These are phyloP conservation scores for Arabis hirsuta DNA, from an alignment of 345 rosid species.

Conservation along the genomic window DNA sequence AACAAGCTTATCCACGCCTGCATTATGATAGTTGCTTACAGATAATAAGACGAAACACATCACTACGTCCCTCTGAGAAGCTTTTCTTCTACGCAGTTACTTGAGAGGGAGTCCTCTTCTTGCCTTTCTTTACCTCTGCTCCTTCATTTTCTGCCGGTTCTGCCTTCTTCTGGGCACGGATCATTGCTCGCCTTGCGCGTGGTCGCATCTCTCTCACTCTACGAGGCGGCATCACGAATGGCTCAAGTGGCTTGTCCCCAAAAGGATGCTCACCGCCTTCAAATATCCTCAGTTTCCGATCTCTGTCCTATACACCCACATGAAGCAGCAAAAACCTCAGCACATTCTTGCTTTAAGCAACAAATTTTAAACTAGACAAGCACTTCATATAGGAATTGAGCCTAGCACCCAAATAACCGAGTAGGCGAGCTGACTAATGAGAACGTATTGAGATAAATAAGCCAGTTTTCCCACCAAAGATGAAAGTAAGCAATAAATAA, in stretches of 20 bases:
- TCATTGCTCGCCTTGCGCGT: slow-evolving; percentile 87
- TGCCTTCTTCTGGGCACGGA: slow-evolving; percentile 86
- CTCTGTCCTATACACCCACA: slow-evolving; percentile 75
- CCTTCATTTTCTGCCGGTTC: slow-evolving; percentile 62
- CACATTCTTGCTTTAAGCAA: slow-evolving; percentile 8
- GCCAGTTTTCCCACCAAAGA: slow-evolving; percentile 9
- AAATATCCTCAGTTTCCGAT: slow-evolving; percentile 90
- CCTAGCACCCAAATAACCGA: background rate
- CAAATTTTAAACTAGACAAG: slow-evolving; percentile 4
- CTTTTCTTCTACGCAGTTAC: slow-evolving; percentile 42
- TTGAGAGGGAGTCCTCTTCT: slow-evolving; percentile 53
- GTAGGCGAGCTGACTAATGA: slow-evolving; percentile 4
- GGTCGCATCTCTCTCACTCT: slow-evolving; percentile 89
- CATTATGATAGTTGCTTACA: slow-evolving; percentile 35
- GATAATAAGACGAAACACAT: slow-evolving; percentile 13
- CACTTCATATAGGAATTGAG: background rate
- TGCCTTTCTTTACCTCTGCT: slow-evolving; percentile 54
- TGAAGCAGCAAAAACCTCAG: slow-evolving; percentile 23
- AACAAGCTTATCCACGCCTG: slow-evolving; percentile 30
- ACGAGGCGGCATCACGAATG: slow-evolving; percentile 82
- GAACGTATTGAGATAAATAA: background rate
- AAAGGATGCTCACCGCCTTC: slow-evolving; percentile 85
- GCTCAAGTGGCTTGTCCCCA: slow-evolving; percentile 71
- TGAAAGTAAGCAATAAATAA: slow-evolving; percentile 16
- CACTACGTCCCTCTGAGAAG: background rate